Base-by-base conservation (phyloP, 176 grass and related monocot genomes). In the Musa troglodytarum region DNA sequence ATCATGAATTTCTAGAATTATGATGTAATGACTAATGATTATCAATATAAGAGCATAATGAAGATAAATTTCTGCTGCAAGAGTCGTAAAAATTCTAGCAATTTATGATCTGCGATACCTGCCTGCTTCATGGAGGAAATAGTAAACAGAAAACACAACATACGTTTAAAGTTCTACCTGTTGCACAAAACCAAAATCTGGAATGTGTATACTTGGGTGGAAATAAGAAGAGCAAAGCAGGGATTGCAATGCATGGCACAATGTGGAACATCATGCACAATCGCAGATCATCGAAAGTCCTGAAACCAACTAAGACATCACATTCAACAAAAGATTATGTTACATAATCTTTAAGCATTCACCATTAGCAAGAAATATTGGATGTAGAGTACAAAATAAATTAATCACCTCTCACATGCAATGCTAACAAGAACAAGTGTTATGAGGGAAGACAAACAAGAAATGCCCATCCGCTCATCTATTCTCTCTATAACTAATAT, bases 221-320 rank as follows among this genome's bases (percentile, higher is more conserved):
- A 76, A 99, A 85, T 80, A 99, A 86, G 79, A 91, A 99, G 67
- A 95, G 63, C 83, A 99, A 84, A 63, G 85, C 77, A 74, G 96
- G 96, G 85, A 99, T 94, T 62, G 81, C 86, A 50, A 99, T 71
- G 71, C 90, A 99, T 51, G 96, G 88, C 79, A 88, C 77, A 77
- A 86, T 78, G 63, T 89, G 86, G 49, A 99, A 79, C 86, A 95
- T 75, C 51, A 89, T 86, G 88, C 91, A 94, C 53, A 99, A 54
- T n/a, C 96, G 88, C 77, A 99, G 82, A 88, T 99, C 96, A 79
- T 99, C 83, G 82, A 99, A 92, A 80, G 86, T 56, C 86, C 96
- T 99, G 81, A 75, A 88, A 89, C 78, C 22, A 92, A 49, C 64
- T 62, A 81, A 64, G 49, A 78, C 52, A 84, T 8, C 55, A 80